Evolutionary conservation across 2,329 filamentous ascomycete species (phyloP).

Genomic region (Alternaria brassicae): DNA sequence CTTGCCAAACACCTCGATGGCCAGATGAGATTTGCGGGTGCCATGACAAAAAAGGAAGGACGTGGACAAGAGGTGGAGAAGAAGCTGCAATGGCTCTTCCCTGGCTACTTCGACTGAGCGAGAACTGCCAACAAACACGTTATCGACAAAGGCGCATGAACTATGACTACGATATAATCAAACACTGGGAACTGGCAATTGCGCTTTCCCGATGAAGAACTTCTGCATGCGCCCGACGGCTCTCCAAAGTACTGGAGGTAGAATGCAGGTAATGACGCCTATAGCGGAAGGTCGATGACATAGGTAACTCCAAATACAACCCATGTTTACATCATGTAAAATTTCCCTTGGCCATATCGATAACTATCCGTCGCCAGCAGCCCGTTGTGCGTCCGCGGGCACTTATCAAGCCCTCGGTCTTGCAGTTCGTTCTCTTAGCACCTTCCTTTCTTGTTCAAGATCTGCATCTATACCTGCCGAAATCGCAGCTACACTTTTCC

Average conservation of each 20-base stretch:
- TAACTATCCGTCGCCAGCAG: constrained; percentile 21
- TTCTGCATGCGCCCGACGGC: constrained; percentile 1
- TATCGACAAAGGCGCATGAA: not conserved
- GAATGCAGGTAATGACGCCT: constrained; percentile 4
- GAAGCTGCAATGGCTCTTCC: constrained; percentile 87
- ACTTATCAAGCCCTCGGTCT: constrained; percentile 3
- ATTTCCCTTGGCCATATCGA: constrained; percentile 20
- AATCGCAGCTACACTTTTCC: not conserved
- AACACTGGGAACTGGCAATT: not conserved
- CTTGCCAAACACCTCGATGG: constrained; percentile 82
- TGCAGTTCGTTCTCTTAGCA: constrained; percentile 9
- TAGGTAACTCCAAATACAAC: not conserved
- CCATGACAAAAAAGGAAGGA: constrained; percentile 81
- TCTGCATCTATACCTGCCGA: constrained; percentile 11
- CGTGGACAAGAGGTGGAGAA: constrained; percentile 76
- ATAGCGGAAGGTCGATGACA: constrained; percentile 26
- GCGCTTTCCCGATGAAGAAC: not conserved
- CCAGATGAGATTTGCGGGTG: constrained; percentile 76
- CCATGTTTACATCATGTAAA: constrained; percentile 30
- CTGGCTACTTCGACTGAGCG: constrained; percentile 69
- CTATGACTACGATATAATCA: not conserved
- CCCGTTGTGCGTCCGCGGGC: constrained; percentile 18
- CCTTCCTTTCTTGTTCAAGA: constrained; percentile 30
- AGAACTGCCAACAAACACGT: not conserved
- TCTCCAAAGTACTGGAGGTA: constrained; percentile 2